Evolutionary conservation across 352 stramenopile species (phyloP).

Genomic region (Globisporangium sylvaticum): DNA sequence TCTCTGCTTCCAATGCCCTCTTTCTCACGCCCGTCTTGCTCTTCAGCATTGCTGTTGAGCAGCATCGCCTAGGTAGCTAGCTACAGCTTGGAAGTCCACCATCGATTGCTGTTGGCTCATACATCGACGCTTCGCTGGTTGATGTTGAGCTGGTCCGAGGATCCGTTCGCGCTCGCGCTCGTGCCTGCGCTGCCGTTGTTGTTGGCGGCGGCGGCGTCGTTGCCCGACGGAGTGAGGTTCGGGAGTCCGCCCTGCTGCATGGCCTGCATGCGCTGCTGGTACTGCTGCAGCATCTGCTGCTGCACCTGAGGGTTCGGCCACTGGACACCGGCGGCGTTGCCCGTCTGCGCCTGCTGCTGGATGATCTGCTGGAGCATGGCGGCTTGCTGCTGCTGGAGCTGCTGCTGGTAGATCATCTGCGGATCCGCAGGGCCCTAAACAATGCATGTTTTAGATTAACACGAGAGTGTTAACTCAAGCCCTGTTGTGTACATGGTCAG

Average conservation of each 20-base stretch:
- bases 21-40: not conserved
- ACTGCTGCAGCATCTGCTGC: constrained; percentile 88
- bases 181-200: constrained; percentile 17
- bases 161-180: constrained; percentile 23
- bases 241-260: constrained; percentile 43
- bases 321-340: constrained; percentile 40
- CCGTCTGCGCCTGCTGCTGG: constrained; percentile 72
- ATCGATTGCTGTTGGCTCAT: constrained; percentile 16
- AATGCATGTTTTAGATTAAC: not conserved
- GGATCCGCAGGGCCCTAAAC: constrained; percentile 44
- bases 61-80: not conserved
- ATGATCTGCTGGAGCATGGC: constrained; percentile 87
- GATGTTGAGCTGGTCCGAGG: constrained; percentile 63
- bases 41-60: not conserved
- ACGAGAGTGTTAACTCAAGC: not conserved
- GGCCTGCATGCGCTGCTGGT: constrained; percentile 78
- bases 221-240: constrained; percentile 44
- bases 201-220: constrained; percentile 29
- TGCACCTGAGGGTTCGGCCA: constrained; percentile 82
- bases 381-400: constrained; percentile 84
- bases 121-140: constrained; percentile 80
- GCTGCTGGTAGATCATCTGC: constrained; percentile 83
- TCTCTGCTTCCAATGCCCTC: too few relatives aligned
- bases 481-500: too few relatives aligned
- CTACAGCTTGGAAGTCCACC: not conserved